Evolutionary conservation across 495 filamentous ascomycete genomes (phyloP).

Genomic region (Friedmanniomyces endolithicus): DNA sequence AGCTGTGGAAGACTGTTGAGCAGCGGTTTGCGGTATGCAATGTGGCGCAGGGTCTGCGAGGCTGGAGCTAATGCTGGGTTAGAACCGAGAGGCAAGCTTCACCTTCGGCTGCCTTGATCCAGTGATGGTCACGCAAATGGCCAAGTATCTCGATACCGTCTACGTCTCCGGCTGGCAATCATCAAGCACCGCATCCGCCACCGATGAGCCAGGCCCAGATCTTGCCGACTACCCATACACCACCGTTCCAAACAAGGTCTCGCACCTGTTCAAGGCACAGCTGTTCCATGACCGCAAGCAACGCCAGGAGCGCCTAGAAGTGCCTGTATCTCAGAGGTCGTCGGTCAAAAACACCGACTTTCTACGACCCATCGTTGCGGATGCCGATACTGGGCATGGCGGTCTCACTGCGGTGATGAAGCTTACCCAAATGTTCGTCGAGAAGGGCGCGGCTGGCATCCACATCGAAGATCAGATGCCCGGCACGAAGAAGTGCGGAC

Average conservation of each 20-base stretch:
- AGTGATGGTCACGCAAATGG: conserved; percentile 98
- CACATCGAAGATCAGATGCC: conserved; percentile 98
- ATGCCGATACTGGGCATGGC: conserved; percentile 95
- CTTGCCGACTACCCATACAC: conserved; percentile 97
- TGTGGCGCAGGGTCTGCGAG: neutral
- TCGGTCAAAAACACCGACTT: conserved; percentile 80
- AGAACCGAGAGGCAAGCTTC: conserved; percentile 76
- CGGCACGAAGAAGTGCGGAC: conserved; percentile 97
- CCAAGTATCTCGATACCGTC: conserved; percentile 94
- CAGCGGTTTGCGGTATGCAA: conserved; percentile 59
- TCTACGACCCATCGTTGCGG: conserved; percentile 89
- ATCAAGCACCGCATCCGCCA: conserved; percentile 85
- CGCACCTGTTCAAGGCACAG: conserved; percentile 93
- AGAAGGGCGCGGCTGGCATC: conserved; percentile 93
- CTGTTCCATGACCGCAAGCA: conserved; percentile 99
- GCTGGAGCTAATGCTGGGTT: neutral
- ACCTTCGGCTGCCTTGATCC: conserved; percentile 97
- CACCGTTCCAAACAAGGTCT: conserved; percentile 95
- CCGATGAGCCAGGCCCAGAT: conserved; percentile 93
- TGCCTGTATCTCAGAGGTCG: conserved; percentile 56
- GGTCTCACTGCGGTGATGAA: conserved; percentile 98
- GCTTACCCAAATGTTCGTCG: conserved; percentile 92
- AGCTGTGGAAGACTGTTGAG: conserved; percentile 87
- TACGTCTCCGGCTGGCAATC: conserved; percentile 99
- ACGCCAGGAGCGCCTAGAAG: conserved; percentile 79